These are phyloP conservation scores for Trichosporon sp. DNA, from an alignment of 1,284 basidiomycete species.

Conservation along the genomic window DNA sequence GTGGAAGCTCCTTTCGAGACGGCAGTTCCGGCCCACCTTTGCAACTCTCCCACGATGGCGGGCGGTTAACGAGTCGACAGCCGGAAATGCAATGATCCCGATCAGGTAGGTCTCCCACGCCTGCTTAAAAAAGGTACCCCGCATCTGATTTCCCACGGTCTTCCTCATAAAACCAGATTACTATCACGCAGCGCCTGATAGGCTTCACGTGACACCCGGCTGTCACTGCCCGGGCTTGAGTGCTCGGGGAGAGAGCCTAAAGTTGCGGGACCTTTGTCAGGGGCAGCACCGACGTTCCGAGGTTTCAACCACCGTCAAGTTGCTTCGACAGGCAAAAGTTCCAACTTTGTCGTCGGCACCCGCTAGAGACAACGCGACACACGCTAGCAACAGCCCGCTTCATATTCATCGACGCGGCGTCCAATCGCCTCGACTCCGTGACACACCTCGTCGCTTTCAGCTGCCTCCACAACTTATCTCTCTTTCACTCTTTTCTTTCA, in stretches of 20 bases:
- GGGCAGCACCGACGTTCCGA: conserved; percentile 15
- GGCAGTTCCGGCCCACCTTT: neutral
- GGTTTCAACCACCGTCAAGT: conserved; percentile 7
- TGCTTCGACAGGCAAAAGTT: conserved; percentile 17
- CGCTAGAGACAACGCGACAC: conserved; percentile 8
- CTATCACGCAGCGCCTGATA: neutral
- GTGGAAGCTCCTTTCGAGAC: neutral
- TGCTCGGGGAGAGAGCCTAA: conserved; percentile 13
- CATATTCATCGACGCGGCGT: neutral
- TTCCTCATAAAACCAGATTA: neutral
- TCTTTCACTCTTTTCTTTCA: neutral
- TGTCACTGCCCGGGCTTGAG: neutral
- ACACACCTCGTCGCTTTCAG: neutral
- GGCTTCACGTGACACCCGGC: conserved; percentile 10
- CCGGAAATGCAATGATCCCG: neutral
- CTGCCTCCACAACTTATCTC: neutral
- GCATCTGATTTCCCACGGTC: neutral
- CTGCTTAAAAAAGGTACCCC: neutral
- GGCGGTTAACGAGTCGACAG: neutral
- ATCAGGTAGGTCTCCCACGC: conserved; percentile 2
- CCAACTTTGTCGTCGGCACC: neutral
- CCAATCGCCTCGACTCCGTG: conserved; percentile 5
- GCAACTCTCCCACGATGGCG: neutral
- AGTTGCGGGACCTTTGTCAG: conserved; percentile 18
- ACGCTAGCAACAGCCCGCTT: neutral